Conservation (phyloP, 495 filamentous ascomycete species). For the Penicillium turbatum region DNA sequence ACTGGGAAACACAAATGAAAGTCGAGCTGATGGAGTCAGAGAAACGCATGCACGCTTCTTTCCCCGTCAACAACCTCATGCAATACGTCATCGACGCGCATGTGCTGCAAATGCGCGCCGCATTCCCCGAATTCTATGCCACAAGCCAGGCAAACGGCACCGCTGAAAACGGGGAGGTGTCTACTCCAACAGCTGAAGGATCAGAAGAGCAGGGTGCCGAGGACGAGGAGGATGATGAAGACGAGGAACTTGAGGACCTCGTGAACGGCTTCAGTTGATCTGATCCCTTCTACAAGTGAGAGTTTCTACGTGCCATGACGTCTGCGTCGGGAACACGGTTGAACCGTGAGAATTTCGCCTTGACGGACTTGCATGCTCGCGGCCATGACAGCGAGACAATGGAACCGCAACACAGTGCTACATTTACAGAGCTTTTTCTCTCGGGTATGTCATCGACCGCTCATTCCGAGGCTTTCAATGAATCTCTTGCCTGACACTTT, state of each 20-base stretch:
- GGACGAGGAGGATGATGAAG: slow-evolving; percentile 1
- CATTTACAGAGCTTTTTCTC: not conserved
- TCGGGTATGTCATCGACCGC: not conserved
- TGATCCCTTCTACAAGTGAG: not conserved
- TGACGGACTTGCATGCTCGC: not conserved
- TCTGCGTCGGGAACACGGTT: not conserved
- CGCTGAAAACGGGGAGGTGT: not conserved
- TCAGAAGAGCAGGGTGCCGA: not conserved
- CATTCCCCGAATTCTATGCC: slow-evolving; percentile 24
- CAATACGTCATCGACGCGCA: slow-evolving; percentile 27
- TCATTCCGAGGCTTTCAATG: not conserved
- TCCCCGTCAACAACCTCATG: slow-evolving; percentile 41
- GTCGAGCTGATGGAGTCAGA: slow-evolving; percentile 53
- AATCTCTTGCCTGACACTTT: not conserved
- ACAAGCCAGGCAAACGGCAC: slow-evolving; percentile 3
- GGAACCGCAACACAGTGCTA: not conserved
- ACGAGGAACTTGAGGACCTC: slow-evolving; percentile 7
- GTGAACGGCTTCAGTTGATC: not conserved
- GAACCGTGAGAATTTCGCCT: not conserved
- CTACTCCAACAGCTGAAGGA: not conserved
- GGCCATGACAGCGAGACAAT: not conserved
- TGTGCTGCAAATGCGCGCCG: slow-evolving; percentile 22
- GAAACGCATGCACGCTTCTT: slow-evolving; percentile 35
- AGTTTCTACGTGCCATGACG: not conserved
- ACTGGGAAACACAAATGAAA: slow-evolving; percentile 56